Base-by-base conservation (phyloP, 2,329 filamentous ascomycete species). In the Xylariaceae sp. region DNA sequence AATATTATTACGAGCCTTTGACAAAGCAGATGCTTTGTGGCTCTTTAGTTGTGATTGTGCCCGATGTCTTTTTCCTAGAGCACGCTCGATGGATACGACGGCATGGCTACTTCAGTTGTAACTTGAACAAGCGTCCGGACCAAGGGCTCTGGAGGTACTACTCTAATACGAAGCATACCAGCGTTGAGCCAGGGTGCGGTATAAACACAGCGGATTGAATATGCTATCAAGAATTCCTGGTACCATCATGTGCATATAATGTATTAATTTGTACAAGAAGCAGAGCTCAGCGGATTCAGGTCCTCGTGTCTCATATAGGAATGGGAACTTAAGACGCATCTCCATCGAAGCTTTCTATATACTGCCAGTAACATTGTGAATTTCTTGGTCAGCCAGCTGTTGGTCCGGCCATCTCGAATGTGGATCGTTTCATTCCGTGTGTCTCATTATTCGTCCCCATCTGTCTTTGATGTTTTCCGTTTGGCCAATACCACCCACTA, bases 261-360 rank as follows among this genome's bases (percentile, higher is more conserved):
- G 46, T 58, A 49, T 56, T 62, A 26, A 40, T 49, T 45, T 58
- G 49, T 58, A 58, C 55, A 58, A 33, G 43, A 51, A 55, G 21
- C 11, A 39, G 40, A 40, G 44, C 29, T 34, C 26, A 24, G 26
- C 28, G 40, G 51, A 56, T 44, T 28, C 1, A 31, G 46, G 48
- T 29, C 53, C 39, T 44, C 54, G 23, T 52, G 43, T 48, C 36
- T 53, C 37, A n/a, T n/a, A 51, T 48, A 41, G 9, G 23, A 49
- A 33, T 23, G 37, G 44, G 39, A 56, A 41, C 19, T 23, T 40
- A 19, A 34, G 28, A 36, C 21, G 21, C 41, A 46, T 49, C 23
- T 37, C 53, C 48, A 50, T 60, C 39, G 33, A 57, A 48, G 39
- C 43, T 53, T 45, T 65, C 54, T 67, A 66, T 69, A 53, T 66